Evolutionary conservation across 2,329 filamentous ascomycete genomes (phyloP), one percentile per base, ranked within the genome.

Genomic region (Bimuria novae-zelandiae): DNA sequence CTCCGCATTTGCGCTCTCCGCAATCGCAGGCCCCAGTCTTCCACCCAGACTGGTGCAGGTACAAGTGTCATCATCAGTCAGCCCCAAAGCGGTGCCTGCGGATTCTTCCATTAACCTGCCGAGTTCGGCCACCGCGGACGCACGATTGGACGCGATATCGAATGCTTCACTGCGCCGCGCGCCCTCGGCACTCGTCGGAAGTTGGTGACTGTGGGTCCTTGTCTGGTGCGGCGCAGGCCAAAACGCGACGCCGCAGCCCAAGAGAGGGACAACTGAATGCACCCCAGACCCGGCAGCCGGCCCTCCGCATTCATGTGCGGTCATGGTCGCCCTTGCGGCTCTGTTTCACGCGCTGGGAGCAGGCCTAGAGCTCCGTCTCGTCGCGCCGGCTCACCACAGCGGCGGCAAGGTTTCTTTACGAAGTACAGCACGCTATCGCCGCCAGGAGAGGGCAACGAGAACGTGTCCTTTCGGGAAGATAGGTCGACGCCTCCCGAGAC

Each of bases 221-320:
- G 27, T 35, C 22, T 44, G 51, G 35, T 44, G 51, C 51, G 51
- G 51, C 45, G 51, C 45, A 39, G 44, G 33, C 47, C 41, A 35
- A 51, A 53, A 52, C 50, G 25, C 27, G 29, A 46, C 29, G 42
- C 42, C 42, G 29, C 29, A 22, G 12, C 19, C 17, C 29, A 23
- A 33, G 30, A 10, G 25, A 35, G 17, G 29, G 22, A 43, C 43
- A 47, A 30, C 37, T 22, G 29, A 45, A 52, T 60, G 60, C 56
- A 63, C 60, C 60, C 60, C 60, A 61, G 54, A 63, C 54, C 56
- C 52, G 49, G 41, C 22, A 63, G 52, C 56, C 52, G 49, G 41
- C 22, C 40, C 49, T 57, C 57, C 54, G 52, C 60, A 62, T 62
- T 49, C 41, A 58, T 62, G 59, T 57, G 53, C 25, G n/a, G 48